Conservation (phyloP, 257 asterid species). For the Solanum phureja region DNA sequence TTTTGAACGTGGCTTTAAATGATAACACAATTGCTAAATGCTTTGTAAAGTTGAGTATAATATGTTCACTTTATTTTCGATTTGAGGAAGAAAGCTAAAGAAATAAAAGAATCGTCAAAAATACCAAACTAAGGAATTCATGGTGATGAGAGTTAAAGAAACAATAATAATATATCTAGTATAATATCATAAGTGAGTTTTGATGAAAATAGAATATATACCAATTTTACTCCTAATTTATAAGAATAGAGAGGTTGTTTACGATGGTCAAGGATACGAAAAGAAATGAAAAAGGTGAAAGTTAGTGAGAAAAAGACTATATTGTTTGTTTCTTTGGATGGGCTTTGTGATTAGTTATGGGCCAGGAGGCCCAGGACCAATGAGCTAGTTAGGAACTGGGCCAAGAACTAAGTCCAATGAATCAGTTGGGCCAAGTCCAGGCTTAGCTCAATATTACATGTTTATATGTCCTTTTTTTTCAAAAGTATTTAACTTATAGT, state of each 20-base stretch:
- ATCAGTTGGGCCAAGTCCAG: neutral
- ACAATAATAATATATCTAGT: neutral
- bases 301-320: neutral
- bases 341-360: neutral
- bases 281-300: neutral
- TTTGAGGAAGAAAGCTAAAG: neutral
- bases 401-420: neutral
- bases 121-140: accelerated
- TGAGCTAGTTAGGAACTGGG: neutral
- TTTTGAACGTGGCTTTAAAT: no score
- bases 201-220: neutral
- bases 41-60: neutral
- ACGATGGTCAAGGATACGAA: accelerated
- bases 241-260: neutral
- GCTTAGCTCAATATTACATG: neutral
- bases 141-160: neutral
- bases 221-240: no score
- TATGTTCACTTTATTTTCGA: neutral
- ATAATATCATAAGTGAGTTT: neutral
- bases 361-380: neutral
- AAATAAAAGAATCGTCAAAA: neutral
- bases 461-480: neutral
- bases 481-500: neutral
- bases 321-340: neutral
- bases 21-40: neutral